phyloP scores from a whole-genome alignment of 257 asterid species.

The Solanum dulcamara region DNA sequence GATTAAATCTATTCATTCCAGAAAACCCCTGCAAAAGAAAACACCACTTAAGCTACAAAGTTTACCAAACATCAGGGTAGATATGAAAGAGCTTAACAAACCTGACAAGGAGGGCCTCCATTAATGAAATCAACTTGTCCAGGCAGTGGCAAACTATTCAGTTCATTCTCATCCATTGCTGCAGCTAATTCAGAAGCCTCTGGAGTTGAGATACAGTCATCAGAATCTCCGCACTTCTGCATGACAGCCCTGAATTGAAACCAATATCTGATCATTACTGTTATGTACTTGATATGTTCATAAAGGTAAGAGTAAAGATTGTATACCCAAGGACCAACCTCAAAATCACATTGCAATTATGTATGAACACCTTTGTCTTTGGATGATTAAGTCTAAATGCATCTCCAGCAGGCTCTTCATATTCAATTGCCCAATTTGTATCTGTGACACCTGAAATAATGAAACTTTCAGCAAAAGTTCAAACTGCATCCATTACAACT shows the following conservation, averaged over 20 bases:
- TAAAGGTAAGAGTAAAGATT: background rate
- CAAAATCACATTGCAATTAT: slow-evolving; percentile 82
- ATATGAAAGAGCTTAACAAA: slow-evolving; percentile 14
- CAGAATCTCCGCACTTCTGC: slow-evolving; percentile 82
- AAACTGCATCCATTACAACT: background rate
- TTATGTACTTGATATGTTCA: background rate
- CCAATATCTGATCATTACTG: slow-evolving; percentile 1
- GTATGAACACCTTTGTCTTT: slow-evolving; percentile 55
- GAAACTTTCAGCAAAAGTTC: background rate
- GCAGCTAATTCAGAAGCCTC: slow-evolving; percentile 85
- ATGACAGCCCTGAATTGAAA: slow-evolving; percentile 67
- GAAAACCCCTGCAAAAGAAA: slow-evolving; percentile 70
- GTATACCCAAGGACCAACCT: slow-evolving; percentile 29
- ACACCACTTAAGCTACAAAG: background rate
- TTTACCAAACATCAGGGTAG: slow-evolving; percentile 4
- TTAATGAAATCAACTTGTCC: slow-evolving; percentile 94
- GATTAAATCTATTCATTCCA: slow-evolving; percentile 92
- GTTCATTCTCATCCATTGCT: slow-evolving; percentile 36
- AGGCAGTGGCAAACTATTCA: slow-evolving; percentile 69
- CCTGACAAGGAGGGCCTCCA: slow-evolving; percentile 99
- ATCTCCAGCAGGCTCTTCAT: slow-evolving; percentile 85
- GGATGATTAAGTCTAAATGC: slow-evolving; percentile 94
- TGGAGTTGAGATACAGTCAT: slow-evolving; percentile 77
- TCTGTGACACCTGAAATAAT: slow-evolving; percentile 41
- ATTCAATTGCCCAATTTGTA: slow-evolving; percentile 97